phyloP scores from a whole-genome alignment of 2,329 filamentous ascomycete genomes.

The Aspergillus pseudonomiae region DNA sequence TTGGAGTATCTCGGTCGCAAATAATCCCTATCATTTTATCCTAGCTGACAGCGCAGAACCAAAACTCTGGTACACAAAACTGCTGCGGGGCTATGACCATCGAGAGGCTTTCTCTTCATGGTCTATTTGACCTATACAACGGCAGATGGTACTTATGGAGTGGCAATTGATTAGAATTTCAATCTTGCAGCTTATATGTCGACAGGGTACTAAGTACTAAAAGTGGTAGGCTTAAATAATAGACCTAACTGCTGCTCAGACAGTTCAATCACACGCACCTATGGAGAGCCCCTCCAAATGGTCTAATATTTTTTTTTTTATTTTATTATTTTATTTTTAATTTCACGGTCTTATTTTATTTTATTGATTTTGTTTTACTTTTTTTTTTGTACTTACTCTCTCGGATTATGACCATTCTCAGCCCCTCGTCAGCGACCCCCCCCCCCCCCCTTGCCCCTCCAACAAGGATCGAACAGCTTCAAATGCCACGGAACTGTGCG shows the following conservation, averaged over 20 bases:
- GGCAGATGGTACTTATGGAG: not conserved
- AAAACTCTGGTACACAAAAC: slow-evolving; percentile 24
- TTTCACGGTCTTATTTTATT: too few relatives aligned
- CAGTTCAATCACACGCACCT: slow-evolving; percentile 15
- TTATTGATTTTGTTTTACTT: not conserved
- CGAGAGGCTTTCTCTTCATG: not conserved
- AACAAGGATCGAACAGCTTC: slow-evolving; percentile 23
- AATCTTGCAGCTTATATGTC: slow-evolving; percentile 5
- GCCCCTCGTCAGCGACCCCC: slow-evolving; percentile 23
- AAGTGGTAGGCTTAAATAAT: not conserved
- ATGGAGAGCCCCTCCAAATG: slow-evolving; percentile 3
- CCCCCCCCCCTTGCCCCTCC: slow-evolving; percentile 28
- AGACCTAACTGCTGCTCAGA: not conserved
- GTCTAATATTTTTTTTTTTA: not conserved
- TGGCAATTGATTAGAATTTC: slow-evolving; percentile 3
- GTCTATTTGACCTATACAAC: not conserved
- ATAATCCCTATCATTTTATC: slow-evolving; percentile 17
- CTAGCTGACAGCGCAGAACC: slow-evolving; percentile 26
- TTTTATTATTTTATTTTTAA: slow-evolving; percentile 3
- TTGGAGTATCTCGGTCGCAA: not conserved
- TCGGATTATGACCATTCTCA: not conserved
- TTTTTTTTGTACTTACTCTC: slow-evolving; percentile 10
- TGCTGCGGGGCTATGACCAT: slow-evolving; percentile 25
- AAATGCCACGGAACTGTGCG: slow-evolving; percentile 23
- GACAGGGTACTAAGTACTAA: not conserved